Evolutionary conservation across 305 asterid species (phyloP).

Genomic region (Fraxinus angustifolia): DNA sequence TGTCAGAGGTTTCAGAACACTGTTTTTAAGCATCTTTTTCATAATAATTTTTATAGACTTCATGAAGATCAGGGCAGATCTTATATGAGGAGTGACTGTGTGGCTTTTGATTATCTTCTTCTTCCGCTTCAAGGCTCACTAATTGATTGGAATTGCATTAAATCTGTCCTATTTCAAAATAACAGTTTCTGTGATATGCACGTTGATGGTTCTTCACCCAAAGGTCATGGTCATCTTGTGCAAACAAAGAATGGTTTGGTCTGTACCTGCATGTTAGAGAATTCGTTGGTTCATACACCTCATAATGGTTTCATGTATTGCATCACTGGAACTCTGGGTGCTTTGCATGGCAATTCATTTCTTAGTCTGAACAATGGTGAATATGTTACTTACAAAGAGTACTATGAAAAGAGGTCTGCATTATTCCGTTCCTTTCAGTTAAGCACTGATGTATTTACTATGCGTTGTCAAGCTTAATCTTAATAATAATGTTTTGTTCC

Average conservation of each 20-base stretch:
- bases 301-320: constrained; percentile 56
- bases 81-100: constrained; percentile 17
- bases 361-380: constrained; percentile 39
- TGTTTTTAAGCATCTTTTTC: constrained; percentile 49
- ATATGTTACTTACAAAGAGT: constrained; percentile 42
- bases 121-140: constrained; percentile 41
- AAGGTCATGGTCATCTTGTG: constrained; percentile 26
- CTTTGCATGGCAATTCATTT: constrained; percentile 40
- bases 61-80: constrained; percentile 26
- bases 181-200: constrained; percentile 21
- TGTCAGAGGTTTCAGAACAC: constrained; percentile 57
- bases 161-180: constrained; percentile 26
- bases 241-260: constrained; percentile 48
- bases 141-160: constrained; percentile 55
- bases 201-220: constrained; percentile 13
- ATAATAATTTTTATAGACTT: constrained; percentile 40
- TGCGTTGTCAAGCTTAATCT: not conserved
- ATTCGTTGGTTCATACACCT: constrained; percentile 64
- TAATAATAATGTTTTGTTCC: not conserved
- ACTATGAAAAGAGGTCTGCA: constrained; percentile 46
- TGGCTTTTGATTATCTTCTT: constrained; percentile 54
- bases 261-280: constrained; percentile 56
- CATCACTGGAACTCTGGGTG: constrained; percentile 39
- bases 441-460: not conserved
- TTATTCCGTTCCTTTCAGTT: not conserved